Evolutionary conservation across 352 stramenopile species (phyloP).

Genomic region (Globisporangium perplexum): DNA sequence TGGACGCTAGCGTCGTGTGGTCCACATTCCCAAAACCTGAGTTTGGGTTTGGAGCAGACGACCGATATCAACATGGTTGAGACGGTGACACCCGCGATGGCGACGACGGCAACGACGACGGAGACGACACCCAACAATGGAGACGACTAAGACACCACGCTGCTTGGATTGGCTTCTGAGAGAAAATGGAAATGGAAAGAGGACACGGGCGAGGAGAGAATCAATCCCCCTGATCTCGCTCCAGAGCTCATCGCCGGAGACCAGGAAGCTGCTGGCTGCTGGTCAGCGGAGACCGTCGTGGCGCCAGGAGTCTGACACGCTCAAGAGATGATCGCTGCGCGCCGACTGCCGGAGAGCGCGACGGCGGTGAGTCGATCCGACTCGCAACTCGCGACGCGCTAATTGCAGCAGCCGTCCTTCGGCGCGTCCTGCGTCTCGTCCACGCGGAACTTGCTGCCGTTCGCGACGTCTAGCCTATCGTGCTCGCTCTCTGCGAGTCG

Average conservation of each 20-base stretch:
- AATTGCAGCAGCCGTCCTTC: slow-evolving; percentile 80
- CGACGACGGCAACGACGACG: too few relatives aligned
- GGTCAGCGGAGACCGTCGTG: background rate
- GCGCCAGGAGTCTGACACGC: background rate
- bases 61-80: too few relatives aligned
- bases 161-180: background rate
- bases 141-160: background rate
- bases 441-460: slow-evolving; percentile 80
- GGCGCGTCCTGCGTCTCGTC: slow-evolving; percentile 73
- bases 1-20: background rate
- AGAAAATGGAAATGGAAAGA: background rate
- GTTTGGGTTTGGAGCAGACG: too few relatives aligned
- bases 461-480: slow-evolving; percentile 87
- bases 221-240: background rate
- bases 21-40: too few relatives aligned
- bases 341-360: background rate
- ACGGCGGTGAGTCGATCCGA: background rate
- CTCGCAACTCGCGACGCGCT: background rate
- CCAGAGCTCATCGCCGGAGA: too few relatives aligned
- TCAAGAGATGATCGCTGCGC: background rate
- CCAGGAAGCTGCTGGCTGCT: background rate
- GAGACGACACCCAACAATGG: too few relatives aligned
- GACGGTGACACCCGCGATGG: too few relatives aligned
- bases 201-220: background rate
- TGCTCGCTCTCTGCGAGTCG: slow-evolving; percentile 80